Evolutionary conservation across 2,329 filamentous ascomycete genomes (phyloP).

Genomic region (Colletotrichum shisoi): DNA sequence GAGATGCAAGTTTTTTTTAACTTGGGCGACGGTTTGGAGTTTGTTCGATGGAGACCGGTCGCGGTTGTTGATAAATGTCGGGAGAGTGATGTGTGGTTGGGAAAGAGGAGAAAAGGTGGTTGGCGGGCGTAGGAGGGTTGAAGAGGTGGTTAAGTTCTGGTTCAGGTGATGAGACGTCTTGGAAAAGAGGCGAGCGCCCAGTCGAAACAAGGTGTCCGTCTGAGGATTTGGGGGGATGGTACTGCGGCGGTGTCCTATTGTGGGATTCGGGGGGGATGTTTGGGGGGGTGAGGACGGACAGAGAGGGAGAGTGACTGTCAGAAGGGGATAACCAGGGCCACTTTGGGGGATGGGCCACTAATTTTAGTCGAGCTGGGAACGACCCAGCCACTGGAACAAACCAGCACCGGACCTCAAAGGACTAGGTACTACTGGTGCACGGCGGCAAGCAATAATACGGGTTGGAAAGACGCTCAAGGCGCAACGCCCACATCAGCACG

Average conservation of each 20-base stretch:
- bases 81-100: conserved; percentile 31
- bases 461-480: background rate
- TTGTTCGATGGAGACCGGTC: conserved; percentile 26
- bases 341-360: conserved; percentile 31
- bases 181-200: conserved; percentile 37
- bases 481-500: conserved; percentile 5
- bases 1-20: conserved; percentile 13
- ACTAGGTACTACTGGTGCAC: background rate
- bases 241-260: conserved; percentile 25
- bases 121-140: conserved; percentile 35
- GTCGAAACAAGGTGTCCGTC: conserved; percentile 39
- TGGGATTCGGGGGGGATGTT: conserved; percentile 3
- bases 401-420: conserved; percentile 20
- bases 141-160: conserved; percentile 39
- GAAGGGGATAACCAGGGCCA: conserved; percentile 21
- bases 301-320: background rate
- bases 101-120: conserved; percentile 38
- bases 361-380: conserved; percentile 38
- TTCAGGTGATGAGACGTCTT: conserved; percentile 39
- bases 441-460: background rate
- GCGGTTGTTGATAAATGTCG: conserved; percentile 25
- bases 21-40: conserved; percentile 13
- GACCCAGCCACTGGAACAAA: conserved; percentile 37
- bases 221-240: conserved; percentile 37
- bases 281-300: background rate